Conservation (phyloP, 2,329 filamentous ascomycete species). For the Pyrenochaeta sp. region DNA sequence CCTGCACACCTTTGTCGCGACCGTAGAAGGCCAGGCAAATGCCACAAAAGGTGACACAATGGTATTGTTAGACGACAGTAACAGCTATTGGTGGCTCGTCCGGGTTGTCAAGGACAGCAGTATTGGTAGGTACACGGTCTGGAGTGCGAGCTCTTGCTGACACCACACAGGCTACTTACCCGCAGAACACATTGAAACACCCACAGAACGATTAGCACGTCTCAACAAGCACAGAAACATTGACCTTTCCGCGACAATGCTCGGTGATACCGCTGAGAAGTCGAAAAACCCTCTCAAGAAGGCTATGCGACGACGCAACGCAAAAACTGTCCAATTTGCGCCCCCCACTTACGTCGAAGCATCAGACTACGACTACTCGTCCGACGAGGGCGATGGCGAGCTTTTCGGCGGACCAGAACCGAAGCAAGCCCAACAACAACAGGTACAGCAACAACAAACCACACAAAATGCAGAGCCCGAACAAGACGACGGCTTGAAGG, state of each 20-base stretch:
- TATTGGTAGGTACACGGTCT: slow-evolving; percentile 67
- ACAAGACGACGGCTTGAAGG: slow-evolving; percentile 44
- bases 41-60: slow-evolving; percentile 98
- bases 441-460: slow-evolving; percentile 28
- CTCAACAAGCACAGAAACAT: slow-evolving; percentile 98
- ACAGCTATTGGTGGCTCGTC: slow-evolving; percentile 99
- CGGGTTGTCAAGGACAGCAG: slow-evolving; percentile 97
- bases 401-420: slow-evolving; percentile 48
- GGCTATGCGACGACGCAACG: slow-evolving; percentile 80
- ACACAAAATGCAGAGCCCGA: slow-evolving; percentile 53
- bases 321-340: slow-evolving; percentile 87
- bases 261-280: slow-evolving; percentile 78
- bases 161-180: slow-evolving; percentile 87
- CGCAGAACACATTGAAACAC: slow-evolving; percentile 97
- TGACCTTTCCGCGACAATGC: slow-evolving; percentile 78
- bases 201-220: slow-evolving; percentile 89
- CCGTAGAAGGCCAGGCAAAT: slow-evolving; percentile 97
- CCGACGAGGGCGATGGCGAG: slow-evolving; percentile 71
- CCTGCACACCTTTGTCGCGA: slow-evolving; percentile 95
- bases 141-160: slow-evolving; percentile 2
- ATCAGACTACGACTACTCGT: slow-evolving; percentile 85
- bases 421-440: slow-evolving; percentile 32
- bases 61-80: slow-evolving; percentile 97
- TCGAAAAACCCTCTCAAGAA: slow-evolving; percentile 84
- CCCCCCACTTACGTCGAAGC: slow-evolving; percentile 88